These are phyloP conservation scores for Diversispora epigaea DNA, from an alignment of 192 early-diverging fungal genomes.

Conservation along the genomic window DNA sequence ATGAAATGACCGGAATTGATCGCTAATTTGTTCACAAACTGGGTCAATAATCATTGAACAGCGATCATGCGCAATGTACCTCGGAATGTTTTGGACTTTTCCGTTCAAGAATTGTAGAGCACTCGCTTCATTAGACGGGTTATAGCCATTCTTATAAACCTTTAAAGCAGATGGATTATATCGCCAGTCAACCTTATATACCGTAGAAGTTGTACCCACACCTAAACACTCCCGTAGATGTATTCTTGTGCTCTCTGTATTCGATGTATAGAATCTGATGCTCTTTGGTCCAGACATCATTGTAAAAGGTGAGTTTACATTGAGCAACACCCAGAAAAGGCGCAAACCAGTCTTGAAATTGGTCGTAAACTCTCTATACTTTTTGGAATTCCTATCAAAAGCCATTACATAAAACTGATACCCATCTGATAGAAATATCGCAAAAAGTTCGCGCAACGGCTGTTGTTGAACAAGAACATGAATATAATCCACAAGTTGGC, in stretches of 20 bases:
- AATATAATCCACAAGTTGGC: constrained; percentile 15
- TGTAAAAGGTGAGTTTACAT: constrained; percentile 7
- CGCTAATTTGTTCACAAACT: constrained; percentile 8
- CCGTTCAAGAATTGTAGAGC: background rate
- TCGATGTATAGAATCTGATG: background rate
- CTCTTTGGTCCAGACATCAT: background rate
- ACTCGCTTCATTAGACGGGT: background rate
- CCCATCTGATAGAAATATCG: constrained; percentile 19
- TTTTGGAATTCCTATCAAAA: background rate
- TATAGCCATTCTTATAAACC: background rate
- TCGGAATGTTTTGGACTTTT: background rate
- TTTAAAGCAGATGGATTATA: constrained; percentile 4
- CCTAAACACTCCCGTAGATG: background rate
- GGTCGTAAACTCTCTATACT: constrained; percentile 13
- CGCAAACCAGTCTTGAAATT: constrained; percentile 11
- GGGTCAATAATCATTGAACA: constrained; percentile 4
- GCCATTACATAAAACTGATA: constrained; percentile 2
- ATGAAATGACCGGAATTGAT: no score
- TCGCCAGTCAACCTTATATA: background rate
- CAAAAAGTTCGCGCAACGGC: constrained; percentile 1
- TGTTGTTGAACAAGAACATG: constrained; percentile 17
- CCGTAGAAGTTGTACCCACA: constrained; percentile 3
- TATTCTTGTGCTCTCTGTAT: background rate
- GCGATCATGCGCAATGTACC: constrained; percentile 5
- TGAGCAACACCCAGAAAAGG: constrained; percentile 10